Evolutionary conservation across 164 flowering plant species (phyloP).

Genomic region (Magnolia officinalis): DNA sequence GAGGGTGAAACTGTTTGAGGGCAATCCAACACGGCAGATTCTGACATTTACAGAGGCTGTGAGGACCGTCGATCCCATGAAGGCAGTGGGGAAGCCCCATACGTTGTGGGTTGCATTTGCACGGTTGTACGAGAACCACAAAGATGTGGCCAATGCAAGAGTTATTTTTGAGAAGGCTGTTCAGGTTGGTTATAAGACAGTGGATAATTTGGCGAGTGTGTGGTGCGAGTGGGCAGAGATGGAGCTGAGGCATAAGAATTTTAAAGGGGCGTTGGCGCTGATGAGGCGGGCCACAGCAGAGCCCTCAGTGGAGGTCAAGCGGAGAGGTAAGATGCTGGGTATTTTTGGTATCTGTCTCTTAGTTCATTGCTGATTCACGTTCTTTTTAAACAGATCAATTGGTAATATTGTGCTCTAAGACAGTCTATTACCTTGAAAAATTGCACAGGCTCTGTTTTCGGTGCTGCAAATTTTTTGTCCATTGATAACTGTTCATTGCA

Average conservation of each 20-base stretch:
- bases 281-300: conserved; percentile 92
- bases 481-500: too few relatives aligned
- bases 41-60: conserved; percentile 92
- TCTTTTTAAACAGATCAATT: not conserved
- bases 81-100: conserved; percentile 96
- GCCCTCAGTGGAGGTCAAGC: conserved; percentile 92
- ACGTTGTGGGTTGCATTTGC: conserved; percentile 96
- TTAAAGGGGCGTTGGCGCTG: conserved; percentile 75
- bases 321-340: conserved; percentile 56
- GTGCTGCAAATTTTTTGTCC: too few relatives aligned
- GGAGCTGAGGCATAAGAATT: conserved; percentile 77
- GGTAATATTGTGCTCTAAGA: not conserved
- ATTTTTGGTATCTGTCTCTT: not conserved
- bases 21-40: conserved; percentile 76
- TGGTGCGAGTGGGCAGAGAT: conserved; percentile 99
- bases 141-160: conserved; percentile 78
- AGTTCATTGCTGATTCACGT: not conserved
- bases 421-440: not conserved
- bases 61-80: conserved; percentile 92
- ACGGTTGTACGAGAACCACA: conserved; percentile 72
- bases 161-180: conserved; percentile 95
- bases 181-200: conserved; percentile 79
- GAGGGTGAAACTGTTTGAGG: conserved; percentile 85
- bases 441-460: too few relatives aligned
- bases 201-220: conserved; percentile 84